These are phyloP conservation scores for Lentinula raphanica DNA, from an alignment of 768 basidiomycete species.

Conservation along the genomic window DNA sequence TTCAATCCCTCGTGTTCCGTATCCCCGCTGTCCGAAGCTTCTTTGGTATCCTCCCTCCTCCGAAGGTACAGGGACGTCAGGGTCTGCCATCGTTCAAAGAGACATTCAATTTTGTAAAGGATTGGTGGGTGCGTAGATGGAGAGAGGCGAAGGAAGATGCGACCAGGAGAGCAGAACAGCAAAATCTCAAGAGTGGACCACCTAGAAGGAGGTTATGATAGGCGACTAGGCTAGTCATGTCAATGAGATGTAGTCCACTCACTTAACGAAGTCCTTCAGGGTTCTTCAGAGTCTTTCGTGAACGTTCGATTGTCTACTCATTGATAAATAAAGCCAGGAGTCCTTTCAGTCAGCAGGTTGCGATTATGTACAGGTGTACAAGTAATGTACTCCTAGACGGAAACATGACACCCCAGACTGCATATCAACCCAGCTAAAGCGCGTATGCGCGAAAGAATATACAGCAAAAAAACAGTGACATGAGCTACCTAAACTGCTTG, in stretches of 20 bases:
- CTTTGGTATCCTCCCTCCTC: constrained; percentile 10
- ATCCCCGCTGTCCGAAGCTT: constrained; percentile 18
- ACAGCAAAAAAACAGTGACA: not conserved
- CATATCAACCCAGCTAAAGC: not conserved
- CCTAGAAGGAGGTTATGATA: not conserved
- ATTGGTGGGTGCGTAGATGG: not conserved
- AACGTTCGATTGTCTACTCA: too few species aligned
- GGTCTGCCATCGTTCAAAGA: constrained; percentile 3
- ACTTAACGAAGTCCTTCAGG: not conserved
- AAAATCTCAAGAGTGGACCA: not conserved
- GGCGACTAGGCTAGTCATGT: not conserved
- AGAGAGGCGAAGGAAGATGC: not conserved
- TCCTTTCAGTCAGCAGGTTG: too few species aligned
- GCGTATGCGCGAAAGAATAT: not conserved
- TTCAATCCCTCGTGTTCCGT: constrained; percentile 33
- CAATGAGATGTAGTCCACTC: not conserved
- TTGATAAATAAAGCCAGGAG: too few species aligned
- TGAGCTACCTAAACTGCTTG: not conserved
- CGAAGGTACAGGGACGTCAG: not conserved
- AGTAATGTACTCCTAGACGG: too few species aligned
- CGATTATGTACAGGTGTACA: too few species aligned
- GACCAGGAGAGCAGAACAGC: not conserved
- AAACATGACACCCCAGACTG: not conserved
- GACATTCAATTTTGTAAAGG: not conserved
- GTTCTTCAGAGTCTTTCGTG: not conserved